Evolutionary conservation across 2,329 filamentous ascomycete genomes (phyloP), one percentile per base, ranked within the genome.

Genomic region (Fonsecaea multimorphosa): DNA sequence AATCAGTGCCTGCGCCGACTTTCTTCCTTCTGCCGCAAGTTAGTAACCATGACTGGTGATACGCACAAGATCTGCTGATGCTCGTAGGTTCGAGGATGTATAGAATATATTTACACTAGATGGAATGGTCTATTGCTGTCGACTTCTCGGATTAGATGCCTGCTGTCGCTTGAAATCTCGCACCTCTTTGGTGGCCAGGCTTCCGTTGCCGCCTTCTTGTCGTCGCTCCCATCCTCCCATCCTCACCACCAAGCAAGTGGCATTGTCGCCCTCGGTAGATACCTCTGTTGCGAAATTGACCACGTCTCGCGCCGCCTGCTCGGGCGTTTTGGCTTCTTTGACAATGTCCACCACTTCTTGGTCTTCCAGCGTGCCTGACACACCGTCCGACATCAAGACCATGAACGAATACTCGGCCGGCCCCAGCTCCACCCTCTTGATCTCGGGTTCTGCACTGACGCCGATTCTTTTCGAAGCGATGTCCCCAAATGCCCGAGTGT

Each of bases 291-390:
- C 93, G 77, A 95, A 97, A 63, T 87, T 87, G 31, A 97, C 92
- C 7, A 99, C 86, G 67, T 89, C 87, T 65, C 84, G 85, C 1
- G 92, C 88, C 2, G 89, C 95, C 75, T 96, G 87, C 72, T 97
- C 94, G 0, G 95, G 95, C 0, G 94, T 98, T 74, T 85, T 89
- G 4, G 93, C 91, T 78, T 99, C 95, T 78, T 98, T 83, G 73
- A 98, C 85, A 34, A 98, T 88, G 76, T 99, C 95, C 32, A 97
- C 93, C 68, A 98, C 92, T 79, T 99, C 95, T 79, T 98, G 94
- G 75, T 99, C 95, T 62, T 85, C 87, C 24, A 98, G 82, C 16
- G 91, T 91, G 6, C 92, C 94, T 22, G 89, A 94, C 9, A 99
- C 88, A 29, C 95, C 95, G 77, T 99, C 95, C 1, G 88, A 91